Base-by-base conservation (phyloP, 805 yeast genomes). In the Lachancea sp. region DNA sequence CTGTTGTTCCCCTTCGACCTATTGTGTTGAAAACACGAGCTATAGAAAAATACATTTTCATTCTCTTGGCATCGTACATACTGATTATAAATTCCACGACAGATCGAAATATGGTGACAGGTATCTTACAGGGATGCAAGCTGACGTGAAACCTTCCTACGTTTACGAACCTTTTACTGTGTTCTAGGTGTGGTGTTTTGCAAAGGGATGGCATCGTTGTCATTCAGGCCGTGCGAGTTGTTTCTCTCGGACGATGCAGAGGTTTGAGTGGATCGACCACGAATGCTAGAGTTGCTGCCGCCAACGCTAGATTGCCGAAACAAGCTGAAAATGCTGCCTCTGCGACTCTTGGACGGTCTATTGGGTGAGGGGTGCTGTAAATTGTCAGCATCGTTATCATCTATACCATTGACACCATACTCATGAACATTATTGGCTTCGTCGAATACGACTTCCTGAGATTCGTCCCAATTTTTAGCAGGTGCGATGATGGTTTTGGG, bases 401-500 rank as follows among this genome's bases (percentile, higher is more conserved):
- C 30, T 6, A 21, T 28, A 13, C 26, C 15, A 15, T 32, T 18
- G 9, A 9, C 30, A 20, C 15, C 32, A 5, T 15, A 15, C n/a
- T 34, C 37, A 12, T 24, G 38, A 7, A 44, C 42, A 34, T 44
- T 44, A 35, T 28, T 23, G 5, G 29, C 19, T 20, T 44, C 47
- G 34, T 44, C 36, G 39, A 40, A 33, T 22, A 34, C 31, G 11
- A 44, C 44, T 5, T 29, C 40, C 29, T 40, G 33, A 16, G 45
- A 44, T 29, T 51, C 51, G 32, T 75, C 77, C 29, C 68, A 66
- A 41, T 67, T 72, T 46, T 74, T 61, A 5, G 73, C 70, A 40
- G 77, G 80, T 51, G 83, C 90, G 52, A 87, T 86, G 45, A 87
- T 83, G 3, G 94, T 86, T 68, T 87, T 87, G 52, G 78, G 79